Conservation (phyloP, 257 asterid species). For the Lavandula angustifolia region DNA sequence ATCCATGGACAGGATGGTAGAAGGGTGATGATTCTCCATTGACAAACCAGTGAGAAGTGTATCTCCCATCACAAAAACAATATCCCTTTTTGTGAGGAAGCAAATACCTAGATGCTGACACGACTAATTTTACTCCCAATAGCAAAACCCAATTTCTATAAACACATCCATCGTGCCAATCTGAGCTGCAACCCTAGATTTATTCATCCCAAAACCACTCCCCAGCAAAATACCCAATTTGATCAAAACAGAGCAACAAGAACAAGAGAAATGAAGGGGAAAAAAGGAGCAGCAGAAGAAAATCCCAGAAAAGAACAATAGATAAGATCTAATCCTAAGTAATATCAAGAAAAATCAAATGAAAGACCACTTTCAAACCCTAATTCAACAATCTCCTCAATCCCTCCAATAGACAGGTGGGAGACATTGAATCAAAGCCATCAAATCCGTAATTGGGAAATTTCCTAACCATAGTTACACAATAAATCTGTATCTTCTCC, state of each 20-base stretch:
- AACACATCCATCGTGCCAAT: slow-evolving; percentile 36
- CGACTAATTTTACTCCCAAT: slow-evolving; percentile 33
- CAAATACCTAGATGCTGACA: slow-evolving; percentile 6
- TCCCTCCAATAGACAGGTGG: slow-evolving; percentile 44
- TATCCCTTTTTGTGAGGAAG: slow-evolving; percentile 17
- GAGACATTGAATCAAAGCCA: slow-evolving; percentile 48
- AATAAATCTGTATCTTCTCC: slow-evolving; percentile 35
- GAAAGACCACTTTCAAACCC: slow-evolving; percentile 44
- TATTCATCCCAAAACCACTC: slow-evolving; percentile 33
- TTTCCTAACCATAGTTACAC: slow-evolving; percentile 27
- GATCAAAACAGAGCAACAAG: slow-evolving; percentile 16
- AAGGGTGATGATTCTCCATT: slow-evolving; percentile 70
- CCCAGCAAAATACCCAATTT: slow-evolving; percentile 26
- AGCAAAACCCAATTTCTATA: slow-evolving; percentile 34
- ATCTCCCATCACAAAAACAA: slow-evolving; percentile 48
- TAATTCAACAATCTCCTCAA: slow-evolving; percentile 43
- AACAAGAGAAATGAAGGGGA: slow-evolving; percentile 4
- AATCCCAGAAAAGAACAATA: slow-evolving; percentile 9
- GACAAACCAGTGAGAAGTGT: slow-evolving; percentile 47
- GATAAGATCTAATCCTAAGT: slow-evolving; percentile 25
- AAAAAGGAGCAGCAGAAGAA: neutral
- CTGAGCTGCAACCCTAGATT: slow-evolving; percentile 46
- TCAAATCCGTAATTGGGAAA: slow-evolving; percentile 35
- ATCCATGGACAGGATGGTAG: slow-evolving; percentile 69
- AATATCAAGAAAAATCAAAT: slow-evolving; percentile 22